These are phyloP conservation scores for Wickerhamomyces kurtzmanii DNA, from an alignment of 805 yeast species.

Conservation along the genomic window DNA sequence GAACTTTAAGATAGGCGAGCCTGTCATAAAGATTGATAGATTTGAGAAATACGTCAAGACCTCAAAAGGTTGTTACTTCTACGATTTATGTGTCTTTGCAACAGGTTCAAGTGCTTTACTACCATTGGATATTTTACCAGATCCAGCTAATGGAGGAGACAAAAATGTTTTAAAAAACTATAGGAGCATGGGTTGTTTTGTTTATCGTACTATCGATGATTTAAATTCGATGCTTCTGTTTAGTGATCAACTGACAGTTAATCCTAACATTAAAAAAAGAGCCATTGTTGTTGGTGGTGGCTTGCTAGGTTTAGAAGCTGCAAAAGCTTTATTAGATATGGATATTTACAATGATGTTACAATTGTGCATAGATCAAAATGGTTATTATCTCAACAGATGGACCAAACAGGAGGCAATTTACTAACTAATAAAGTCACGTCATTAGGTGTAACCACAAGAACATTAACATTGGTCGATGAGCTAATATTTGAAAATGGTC, in stretches of 20 bases:
- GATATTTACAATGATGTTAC: constrained; percentile 17
- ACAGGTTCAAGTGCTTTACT: constrained; percentile 23
- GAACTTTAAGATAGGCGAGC: constrained; percentile 15
- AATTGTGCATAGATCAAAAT: constrained; percentile 22
- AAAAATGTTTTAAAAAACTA: constrained; percentile 7
- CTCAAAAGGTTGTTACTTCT: constrained; percentile 8
- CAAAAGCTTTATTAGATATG: constrained; percentile 24
- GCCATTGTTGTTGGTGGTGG: constrained; percentile 26
- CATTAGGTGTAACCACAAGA: constrained; percentile 42
- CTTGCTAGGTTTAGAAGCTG: constrained; percentile 25
- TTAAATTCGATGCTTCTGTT: constrained; percentile 18
- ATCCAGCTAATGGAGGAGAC: constrained; percentile 5
- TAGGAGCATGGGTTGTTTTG: constrained; percentile 21
- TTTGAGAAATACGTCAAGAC: constrained; percentile 8
- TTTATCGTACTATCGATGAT: constrained; percentile 24
- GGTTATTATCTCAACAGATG: constrained; percentile 25
- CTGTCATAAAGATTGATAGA: constrained; percentile 11
- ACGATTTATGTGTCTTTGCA: constrained; percentile 20
- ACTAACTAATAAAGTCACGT: constrained; percentile 34
- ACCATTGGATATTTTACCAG: constrained; percentile 16
- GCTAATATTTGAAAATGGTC: constrained; percentile 22
- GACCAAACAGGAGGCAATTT: constrained; percentile 24
- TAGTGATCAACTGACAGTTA: constrained; percentile 6
- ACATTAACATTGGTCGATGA: constrained; percentile 39
- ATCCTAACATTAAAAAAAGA: constrained; percentile 6